Conservation (phyloP, 441 rosid genomes). For the Lepidium campestre region DNA sequence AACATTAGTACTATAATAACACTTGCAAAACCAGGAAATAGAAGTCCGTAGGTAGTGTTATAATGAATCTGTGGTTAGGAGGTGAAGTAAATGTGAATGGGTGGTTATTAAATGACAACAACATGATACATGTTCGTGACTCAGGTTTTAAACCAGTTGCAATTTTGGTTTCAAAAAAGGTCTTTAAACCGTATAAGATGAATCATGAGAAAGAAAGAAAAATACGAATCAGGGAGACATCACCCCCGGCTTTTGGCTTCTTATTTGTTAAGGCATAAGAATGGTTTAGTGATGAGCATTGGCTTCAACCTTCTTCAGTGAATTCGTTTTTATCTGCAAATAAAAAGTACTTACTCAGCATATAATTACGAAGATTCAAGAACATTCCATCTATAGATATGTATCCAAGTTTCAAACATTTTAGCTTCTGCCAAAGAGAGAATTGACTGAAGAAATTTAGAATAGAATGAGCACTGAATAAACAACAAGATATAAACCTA, state of each 20-base stretch:
- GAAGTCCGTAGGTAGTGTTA: not conserved
- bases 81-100: not conserved
- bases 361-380: not conserved
- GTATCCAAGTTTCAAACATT: not conserved
- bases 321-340: constrained; percentile 18
- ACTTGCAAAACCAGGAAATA: not conserved
- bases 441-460: not conserved
- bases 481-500: not conserved
- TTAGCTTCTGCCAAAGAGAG: not conserved
- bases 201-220: constrained; percentile 1
- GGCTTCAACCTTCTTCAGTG: constrained; percentile 19
- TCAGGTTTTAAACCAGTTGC: not conserved
- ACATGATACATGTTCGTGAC: not conserved
- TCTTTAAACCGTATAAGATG: constrained; percentile 12
- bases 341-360: not conserved
- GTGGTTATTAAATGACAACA: not conserved
- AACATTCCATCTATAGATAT: not conserved
- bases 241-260: constrained; percentile 15
- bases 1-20: not conserved
- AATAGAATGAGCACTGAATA: not conserved
- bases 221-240: constrained; percentile 7
- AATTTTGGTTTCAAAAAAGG: not conserved
- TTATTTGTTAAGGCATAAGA: constrained; percentile 17
- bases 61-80: not conserved
- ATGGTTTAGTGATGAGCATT: constrained; percentile 16